Evolutionary conservation across 306 rosid species (phyloP).

Genomic region (Morella rubra): DNA sequence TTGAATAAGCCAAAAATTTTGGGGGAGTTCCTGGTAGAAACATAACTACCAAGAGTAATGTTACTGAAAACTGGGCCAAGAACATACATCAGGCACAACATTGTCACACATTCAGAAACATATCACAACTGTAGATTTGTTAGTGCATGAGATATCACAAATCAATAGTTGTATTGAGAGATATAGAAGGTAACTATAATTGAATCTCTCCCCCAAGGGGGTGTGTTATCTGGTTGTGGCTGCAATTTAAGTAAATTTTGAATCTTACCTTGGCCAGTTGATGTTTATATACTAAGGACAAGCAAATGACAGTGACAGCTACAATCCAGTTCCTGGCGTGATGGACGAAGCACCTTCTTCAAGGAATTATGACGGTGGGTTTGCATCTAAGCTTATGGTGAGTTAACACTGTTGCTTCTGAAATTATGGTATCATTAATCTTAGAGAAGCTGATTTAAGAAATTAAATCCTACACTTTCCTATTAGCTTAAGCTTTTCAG

Average conservation of each 20-base stretch:
- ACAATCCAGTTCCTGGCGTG: slow-evolving; percentile 95
- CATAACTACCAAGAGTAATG: background rate
- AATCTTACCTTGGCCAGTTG: background rate
- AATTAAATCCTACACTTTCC: too few relatives aligned
- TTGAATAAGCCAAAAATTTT: background rate
- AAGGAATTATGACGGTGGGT: slow-evolving; percentile 84
- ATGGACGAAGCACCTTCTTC: slow-evolving; percentile 94
- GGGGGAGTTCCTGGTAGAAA: background rate
- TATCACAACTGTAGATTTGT: background rate
- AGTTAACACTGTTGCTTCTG: slow-evolving; percentile 12
- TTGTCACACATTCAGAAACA: background rate
- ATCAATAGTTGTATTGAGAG: background rate
- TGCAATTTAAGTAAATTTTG: background rate
- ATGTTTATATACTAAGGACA: background rate
- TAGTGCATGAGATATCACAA: background rate
- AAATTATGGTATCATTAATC: background rate
- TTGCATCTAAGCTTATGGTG: slow-evolving; percentile 91
- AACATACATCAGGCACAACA: background rate
- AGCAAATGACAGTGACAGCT: slow-evolving; percentile 64
- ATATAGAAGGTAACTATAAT: background rate
- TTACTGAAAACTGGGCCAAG: background rate
- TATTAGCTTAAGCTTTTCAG: too few relatives aligned
- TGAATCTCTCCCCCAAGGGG: background rate
- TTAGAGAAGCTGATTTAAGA: background rate
- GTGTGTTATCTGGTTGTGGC: background rate